These are phyloP conservation scores for Tilletiopsis washingtonensis DNA, from an alignment of 1,284 basidiomycete genomes.

Conservation along the genomic window DNA sequence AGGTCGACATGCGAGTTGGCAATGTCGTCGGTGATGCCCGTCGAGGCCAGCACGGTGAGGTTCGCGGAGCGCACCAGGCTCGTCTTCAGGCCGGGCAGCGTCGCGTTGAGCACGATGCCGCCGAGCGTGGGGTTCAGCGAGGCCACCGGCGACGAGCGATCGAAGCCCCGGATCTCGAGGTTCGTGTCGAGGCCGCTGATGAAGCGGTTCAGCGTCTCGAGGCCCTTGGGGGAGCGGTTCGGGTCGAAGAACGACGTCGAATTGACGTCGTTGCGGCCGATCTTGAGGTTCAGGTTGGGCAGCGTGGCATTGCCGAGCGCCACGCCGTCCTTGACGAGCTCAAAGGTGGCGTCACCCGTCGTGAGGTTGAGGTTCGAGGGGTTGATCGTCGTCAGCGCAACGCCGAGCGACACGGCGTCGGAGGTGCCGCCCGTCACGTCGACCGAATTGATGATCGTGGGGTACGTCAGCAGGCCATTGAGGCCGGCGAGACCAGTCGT, in stretches of 20 bases:
- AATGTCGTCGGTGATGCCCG: slow-evolving; percentile 60
- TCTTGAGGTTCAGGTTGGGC: slow-evolving; percentile 30
- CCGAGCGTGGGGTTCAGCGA: slow-evolving; percentile 62
- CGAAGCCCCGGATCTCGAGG: slow-evolving; percentile 52
- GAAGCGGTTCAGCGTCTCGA: slow-evolving; percentile 63
- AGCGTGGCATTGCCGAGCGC: slow-evolving; percentile 32
- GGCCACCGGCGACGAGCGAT: slow-evolving; percentile 57
- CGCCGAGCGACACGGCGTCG: slow-evolving; percentile 59
- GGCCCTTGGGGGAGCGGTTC: slow-evolving; percentile 59
- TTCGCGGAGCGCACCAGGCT: slow-evolving; percentile 58
- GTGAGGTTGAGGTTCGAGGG: slow-evolving; percentile 62
- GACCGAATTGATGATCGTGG: slow-evolving; percentile 57
- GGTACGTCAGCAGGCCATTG: slow-evolving; percentile 58
- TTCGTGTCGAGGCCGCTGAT: slow-evolving; percentile 53
- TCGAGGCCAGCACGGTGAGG: slow-evolving; percentile 59
- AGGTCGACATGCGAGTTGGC: slow-evolving; percentile 62
- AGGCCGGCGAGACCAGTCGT: slow-evolving; percentile 61
- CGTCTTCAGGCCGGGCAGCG: slow-evolving; percentile 59
- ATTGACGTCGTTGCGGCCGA: slow-evolving; percentile 35
- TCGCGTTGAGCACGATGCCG: slow-evolving; percentile 57
- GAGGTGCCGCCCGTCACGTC: slow-evolving; percentile 64
- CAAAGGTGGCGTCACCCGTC: slow-evolving; percentile 49
- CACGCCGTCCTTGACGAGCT: slow-evolving; percentile 53
- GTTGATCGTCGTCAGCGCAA: slow-evolving; percentile 58
- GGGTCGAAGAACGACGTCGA: slow-evolving; percentile 52